These are phyloP conservation scores for Trichoderma harzianum DNA, from an alignment of 2,329 filamentous ascomycete species.

Conservation along the genomic window DNA sequence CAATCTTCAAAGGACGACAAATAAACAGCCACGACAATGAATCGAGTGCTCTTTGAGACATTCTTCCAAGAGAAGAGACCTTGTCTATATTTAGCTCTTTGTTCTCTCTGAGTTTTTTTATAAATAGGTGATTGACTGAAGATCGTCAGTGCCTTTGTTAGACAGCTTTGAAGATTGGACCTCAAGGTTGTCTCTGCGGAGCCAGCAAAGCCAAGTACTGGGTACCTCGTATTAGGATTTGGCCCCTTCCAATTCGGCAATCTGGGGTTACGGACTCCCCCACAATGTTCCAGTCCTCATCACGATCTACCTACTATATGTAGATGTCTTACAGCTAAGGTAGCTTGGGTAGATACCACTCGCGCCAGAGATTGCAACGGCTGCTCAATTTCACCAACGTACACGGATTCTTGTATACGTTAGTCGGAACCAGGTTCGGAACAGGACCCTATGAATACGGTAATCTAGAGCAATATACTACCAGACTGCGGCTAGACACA, in stretches of 20 bases:
- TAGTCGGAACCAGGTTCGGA: not conserved
- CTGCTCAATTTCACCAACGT: not conserved
- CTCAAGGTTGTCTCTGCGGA: not conserved
- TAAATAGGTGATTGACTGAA: not conserved
- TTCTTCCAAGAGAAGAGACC: not conserved
- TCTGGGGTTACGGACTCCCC: not conserved
- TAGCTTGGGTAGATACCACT: not conserved
- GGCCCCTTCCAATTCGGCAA: not conserved
- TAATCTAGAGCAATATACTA: not conserved
- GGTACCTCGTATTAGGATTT: not conserved
- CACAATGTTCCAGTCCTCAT: not conserved
- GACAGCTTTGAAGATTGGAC: not conserved
- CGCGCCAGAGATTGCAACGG: not conserved
- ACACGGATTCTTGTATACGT: not conserved
- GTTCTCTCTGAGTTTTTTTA: not conserved
- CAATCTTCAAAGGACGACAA: not conserved
- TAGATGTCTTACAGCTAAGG: not conserved
- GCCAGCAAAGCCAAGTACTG: not conserved
- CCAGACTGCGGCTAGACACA: not conserved
- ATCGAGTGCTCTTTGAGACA: not conserved
- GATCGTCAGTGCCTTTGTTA: not conserved
- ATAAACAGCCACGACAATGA: not conserved
- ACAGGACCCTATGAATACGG: not conserved
- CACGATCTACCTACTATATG: not conserved
- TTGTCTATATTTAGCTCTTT: not conserved